Evolutionary conservation across 306 rosid species (phyloP), one percentile per base, ranked within the genome.

Genomic region (Purshia tridentata): DNA sequence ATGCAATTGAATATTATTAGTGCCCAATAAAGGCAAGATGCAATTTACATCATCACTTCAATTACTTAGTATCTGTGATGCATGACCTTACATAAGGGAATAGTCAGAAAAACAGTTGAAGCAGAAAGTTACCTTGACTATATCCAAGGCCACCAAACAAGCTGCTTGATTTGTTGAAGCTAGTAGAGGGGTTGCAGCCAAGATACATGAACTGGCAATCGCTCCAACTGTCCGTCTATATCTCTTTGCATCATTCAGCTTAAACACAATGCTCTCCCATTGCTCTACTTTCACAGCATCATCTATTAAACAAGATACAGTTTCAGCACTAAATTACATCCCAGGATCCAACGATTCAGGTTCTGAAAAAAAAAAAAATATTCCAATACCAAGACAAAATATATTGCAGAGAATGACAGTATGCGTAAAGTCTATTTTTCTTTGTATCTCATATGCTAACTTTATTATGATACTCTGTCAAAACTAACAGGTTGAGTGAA

Each of bases 161-260:
- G 90, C 78, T 46, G 85, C 92, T 80, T 88, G 92, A 73, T 80
- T 84, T 69, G 72, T 68, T 3, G 96, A 91, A 68, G 95, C 96
- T 49, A 89, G 81, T 60, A 94, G 89, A 67, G 98, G 97, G 68
- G 77, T 85, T 78, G 93, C 87, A 72, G 92, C 84, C 77, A 77
- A 79, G 71, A 89, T 82, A 81, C 98, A 94, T 22, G 97, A 94
- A 88, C 87, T 76, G 45, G 89, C 86, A 83, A 89, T 84, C 50
- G 94, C 88, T 70, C 96, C 98, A 80, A 94, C 89, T 12, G 88
- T 89, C 72, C 90, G 72, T 80, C 98, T 84, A 85, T 91, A 89
- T 78, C 98, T 91, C 87, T 81, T 86, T 57, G 86, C 85, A 78
- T 94, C 96, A 48, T 88, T 94, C 83, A 89, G 69, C 90, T 85